Base-by-base conservation (phyloP, 257 asterid genomes). In the Rubia yunnanensis region DNA sequence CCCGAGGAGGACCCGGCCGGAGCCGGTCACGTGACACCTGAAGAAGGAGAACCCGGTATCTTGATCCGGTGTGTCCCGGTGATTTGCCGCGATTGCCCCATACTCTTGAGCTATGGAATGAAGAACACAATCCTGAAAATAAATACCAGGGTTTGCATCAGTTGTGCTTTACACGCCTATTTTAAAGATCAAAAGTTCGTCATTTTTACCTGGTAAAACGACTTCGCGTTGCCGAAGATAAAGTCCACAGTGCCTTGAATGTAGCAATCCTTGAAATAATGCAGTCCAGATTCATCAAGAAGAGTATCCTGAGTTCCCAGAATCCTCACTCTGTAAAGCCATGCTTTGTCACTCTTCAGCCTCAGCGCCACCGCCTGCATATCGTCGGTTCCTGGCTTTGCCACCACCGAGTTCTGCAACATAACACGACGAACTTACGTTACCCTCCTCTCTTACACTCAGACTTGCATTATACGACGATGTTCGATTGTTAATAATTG, bases 291-390 rank as follows among this genome's bases (percentile, higher is more conserved):
- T 8, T 85, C 86, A 30, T 92, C 98, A 49, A 84, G 67, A 2
- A 92, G 91, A 0, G 98, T 84, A 7, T 92, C 97, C 39, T 92
- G 97, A 5, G 88, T 81, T 17, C 98, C 98, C 46, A 92, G 79
- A 24, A 89, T 83, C 3, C 89, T 75, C 7, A 61, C 91, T 30
- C 50, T 82, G 72, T 89, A 76, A 11, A 92, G 84, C 84, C 86
- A 54, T 5, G 98, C 88, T 27, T 74, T 83, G 24, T 92, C 94
- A 0, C 96, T 92, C 0, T 72, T 63, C 60, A 89, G 74, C 76
- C 91, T 77, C 64, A 87, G 58, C 5, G 96, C 97, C 73, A 87
- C 98, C 0, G 94, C 98, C 65, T 89, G 96, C 82, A 68, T 77
- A 13, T 91, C 82, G 6, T 66, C 14, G 0, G 85, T 89, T 7